Percentiles rank a stretch among this genome's conserved stretches.
Evolutionary conservation across 306 rosid species (phyloP).

Genomic region (Malus sylvestris): DNA sequence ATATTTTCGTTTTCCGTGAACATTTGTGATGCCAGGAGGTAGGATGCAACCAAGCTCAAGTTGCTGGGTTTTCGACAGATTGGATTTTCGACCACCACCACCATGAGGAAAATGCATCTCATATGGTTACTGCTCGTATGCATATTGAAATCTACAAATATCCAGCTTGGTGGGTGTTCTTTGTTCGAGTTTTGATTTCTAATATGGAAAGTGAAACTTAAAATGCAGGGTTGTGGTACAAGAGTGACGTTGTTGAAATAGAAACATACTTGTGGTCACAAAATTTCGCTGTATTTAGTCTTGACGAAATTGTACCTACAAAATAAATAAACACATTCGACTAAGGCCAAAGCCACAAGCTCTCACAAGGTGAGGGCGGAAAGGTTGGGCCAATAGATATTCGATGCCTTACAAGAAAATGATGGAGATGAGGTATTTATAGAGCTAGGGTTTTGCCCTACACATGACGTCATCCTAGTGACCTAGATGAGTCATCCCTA

Average conservation of each 20-base stretch:
- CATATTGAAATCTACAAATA: slow-evolving; percentile 94
- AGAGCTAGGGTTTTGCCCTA: too few species aligned
- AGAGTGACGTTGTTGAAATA: slow-evolving; percentile 96
- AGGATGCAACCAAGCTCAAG: slow-evolving; percentile 29
- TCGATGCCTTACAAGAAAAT: too few species aligned
- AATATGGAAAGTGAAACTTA: not conserved
- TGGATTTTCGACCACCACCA: slow-evolving; percentile 90
- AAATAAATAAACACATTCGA: too few species aligned
- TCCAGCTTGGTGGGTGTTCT: slow-evolving; percentile 74
- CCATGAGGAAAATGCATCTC: slow-evolving; percentile 88
- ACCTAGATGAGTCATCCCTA: too few species aligned
- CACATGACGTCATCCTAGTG: too few species aligned
- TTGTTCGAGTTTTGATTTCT: slow-evolving; percentile 3
- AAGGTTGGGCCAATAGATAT: too few species aligned
- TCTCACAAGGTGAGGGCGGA: too few species aligned
- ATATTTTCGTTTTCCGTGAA: too few species aligned
- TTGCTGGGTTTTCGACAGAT: slow-evolving; percentile 89
- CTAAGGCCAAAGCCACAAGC: too few species aligned
- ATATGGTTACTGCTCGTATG: slow-evolving; percentile 99
- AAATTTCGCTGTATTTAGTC: rapidly evolving
- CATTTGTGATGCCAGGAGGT: too few species aligned
- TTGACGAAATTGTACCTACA: too few species aligned
- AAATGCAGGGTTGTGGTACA: slow-evolving; percentile 25
- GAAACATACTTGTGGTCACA: slow-evolving; percentile 33
- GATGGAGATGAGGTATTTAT: too few species aligned